phyloP scores from a whole-genome alignment of 2,329 filamentous ascomycete genomes.

The Aspergillus pseudoterreus region DNA sequence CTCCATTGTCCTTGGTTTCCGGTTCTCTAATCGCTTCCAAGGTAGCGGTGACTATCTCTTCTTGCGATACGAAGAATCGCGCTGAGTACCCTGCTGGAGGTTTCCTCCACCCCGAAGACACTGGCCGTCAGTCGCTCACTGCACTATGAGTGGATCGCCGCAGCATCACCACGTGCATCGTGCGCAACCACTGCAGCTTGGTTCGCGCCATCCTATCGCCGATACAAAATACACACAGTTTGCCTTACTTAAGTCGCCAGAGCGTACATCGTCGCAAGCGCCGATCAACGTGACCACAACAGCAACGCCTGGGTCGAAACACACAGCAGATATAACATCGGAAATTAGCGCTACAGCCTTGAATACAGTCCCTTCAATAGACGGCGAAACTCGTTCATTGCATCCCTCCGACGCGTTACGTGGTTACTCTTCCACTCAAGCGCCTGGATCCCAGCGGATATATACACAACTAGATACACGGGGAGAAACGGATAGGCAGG shows the following conservation, averaged over 20 bases:
- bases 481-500: neutral
- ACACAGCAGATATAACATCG: neutral
- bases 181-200: constrained; percentile 17
- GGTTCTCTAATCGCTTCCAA: neutral
- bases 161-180: constrained; percentile 16
- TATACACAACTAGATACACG: neutral
- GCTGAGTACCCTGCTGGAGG: neutral
- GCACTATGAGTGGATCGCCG: constrained; percentile 11
- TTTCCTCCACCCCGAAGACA: neutral
- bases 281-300: neutral
- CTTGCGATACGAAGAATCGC: neutral
- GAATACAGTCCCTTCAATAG: neutral
- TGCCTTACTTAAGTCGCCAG: neutral
- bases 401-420: neutral
- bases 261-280: neutral
- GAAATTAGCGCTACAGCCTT: neutral
- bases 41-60: neutral
- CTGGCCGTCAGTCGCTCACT: neutral
- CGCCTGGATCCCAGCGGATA: neutral
- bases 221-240: neutral
- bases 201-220: constrained; percentile 12
- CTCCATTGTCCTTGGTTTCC: neutral
- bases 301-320: neutral
- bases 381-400: neutral
- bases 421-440: neutral